phyloP scores from a whole-genome alignment of 2,329 filamentous ascomycete genomes.

The Aspergillus glaucus region DNA sequence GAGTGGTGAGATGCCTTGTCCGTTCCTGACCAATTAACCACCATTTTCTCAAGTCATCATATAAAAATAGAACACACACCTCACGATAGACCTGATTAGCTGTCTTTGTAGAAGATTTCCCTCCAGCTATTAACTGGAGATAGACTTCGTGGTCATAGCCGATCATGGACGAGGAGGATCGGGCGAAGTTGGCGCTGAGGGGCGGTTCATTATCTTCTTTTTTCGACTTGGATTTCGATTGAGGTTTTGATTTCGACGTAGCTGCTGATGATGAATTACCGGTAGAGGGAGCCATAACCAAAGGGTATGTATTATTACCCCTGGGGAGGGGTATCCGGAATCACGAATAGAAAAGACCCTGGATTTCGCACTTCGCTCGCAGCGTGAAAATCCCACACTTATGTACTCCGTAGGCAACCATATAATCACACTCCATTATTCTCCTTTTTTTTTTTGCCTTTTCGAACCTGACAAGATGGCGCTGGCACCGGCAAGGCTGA shows the following conservation, averaged over 20 bases:
- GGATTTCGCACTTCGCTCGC: too few species aligned
- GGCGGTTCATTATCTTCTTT: slow-evolving; percentile 45
- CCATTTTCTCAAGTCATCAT: neutral
- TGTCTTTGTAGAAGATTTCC: slow-evolving; percentile 16
- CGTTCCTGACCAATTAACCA: slow-evolving; percentile 18
- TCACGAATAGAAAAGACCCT: too few species aligned
- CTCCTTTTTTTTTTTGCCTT: too few species aligned
- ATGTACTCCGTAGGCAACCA: too few species aligned
- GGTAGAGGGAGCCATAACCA: neutral
- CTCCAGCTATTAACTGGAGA: slow-evolving; percentile 22
- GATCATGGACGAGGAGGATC: slow-evolving; percentile 9
- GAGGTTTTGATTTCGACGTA: neutral
- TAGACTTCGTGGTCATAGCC: slow-evolving; percentile 28
- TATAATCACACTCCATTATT: too few species aligned
- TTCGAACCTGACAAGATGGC: too few species aligned
- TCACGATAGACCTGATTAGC: slow-evolving; percentile 26
- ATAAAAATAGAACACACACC: slow-evolving; percentile 12
- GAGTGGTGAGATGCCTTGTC: slow-evolving; percentile 13
- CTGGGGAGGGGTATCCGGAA: neutral
- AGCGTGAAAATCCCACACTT: too few species aligned
- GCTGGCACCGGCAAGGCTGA: too few species aligned
- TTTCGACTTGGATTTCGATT: neutral
- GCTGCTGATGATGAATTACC: too few species aligned
- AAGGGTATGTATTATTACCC: neutral
- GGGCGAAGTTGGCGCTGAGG: slow-evolving; percentile 31